These are phyloP conservation scores for Moesziomyces antarcticus DNA, from an alignment of 1,284 basidiomycete species.

Conservation along the genomic window DNA sequence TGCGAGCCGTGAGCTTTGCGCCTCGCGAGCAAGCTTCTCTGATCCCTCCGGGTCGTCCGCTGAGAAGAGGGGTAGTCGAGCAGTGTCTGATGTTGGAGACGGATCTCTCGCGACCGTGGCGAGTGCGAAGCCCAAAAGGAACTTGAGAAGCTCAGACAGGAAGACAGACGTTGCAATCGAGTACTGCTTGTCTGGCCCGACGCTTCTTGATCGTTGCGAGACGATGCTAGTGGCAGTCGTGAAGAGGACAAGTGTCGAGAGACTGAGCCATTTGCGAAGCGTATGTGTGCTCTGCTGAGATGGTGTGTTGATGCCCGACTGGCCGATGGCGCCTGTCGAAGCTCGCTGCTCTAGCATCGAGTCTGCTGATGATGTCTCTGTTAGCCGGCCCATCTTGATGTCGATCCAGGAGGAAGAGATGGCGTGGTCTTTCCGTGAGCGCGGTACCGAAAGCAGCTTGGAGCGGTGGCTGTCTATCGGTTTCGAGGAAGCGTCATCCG, in stretches of 20 bases:
- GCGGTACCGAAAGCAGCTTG: too few species aligned
- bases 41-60: neutral
- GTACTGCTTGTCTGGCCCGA: slow-evolving; percentile 3
- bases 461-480: too few species aligned
- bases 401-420: too few species aligned
- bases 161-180: slow-evolving; percentile 35
- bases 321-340: neutral
- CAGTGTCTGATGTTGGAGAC: neutral
- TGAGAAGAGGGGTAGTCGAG: slow-evolving; percentile 24
- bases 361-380: neutral
- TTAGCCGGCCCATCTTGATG: too few species aligned
- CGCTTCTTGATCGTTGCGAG: slow-evolving; percentile 29
- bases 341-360: neutral
- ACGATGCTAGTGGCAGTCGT: slow-evolving; percentile 38
- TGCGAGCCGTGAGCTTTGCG: neutral
- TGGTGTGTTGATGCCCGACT: neutral
- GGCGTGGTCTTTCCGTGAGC: too few species aligned
- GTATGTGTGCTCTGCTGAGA: neutral
- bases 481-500: too few species aligned
- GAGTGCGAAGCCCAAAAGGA: slow-evolving; percentile 19
- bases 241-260: slow-evolving; percentile 30
- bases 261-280: slow-evolving; percentile 26
- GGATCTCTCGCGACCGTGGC: neutral
- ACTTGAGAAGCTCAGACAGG: slow-evolving; percentile 37
- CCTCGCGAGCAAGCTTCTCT: neutral